Evolutionary conservation across 2,329 filamentous ascomycete genomes (phyloP).

Genomic region (Paecilomyces sp.): DNA sequence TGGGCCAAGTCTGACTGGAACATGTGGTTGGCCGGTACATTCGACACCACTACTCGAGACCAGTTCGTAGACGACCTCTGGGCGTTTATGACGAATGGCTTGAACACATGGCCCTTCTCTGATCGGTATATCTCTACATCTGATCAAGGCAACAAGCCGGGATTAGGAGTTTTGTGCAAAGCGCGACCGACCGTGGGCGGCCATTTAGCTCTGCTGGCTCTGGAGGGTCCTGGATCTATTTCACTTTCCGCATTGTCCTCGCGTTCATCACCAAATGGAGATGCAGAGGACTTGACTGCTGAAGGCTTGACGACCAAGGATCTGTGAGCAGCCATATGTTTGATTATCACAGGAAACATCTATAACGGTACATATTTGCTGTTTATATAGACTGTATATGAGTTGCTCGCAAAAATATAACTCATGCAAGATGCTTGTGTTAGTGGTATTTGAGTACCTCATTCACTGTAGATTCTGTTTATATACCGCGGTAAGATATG

Average conservation of each 20-base stretch:
- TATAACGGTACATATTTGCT: neutral
- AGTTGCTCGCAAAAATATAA: neutral
- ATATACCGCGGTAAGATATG: too few species aligned
- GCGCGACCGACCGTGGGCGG: conserved; percentile 37
- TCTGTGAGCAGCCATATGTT: neutral
- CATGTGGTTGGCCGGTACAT: conserved; percentile 34
- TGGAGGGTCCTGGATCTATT: conserved; percentile 16
- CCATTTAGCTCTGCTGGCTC: conserved; percentile 36
- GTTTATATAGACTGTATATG: neutral
- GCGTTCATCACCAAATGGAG: neutral
- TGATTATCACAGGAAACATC: neutral
- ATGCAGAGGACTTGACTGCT: neutral
- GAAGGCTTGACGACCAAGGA: neutral
- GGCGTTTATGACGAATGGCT: conserved; percentile 34
- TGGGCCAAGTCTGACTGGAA: conserved; percentile 42
- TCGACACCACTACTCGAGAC: conserved; percentile 19
- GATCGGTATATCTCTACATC: conserved; percentile 35
- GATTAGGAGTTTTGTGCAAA: conserved; percentile 24
- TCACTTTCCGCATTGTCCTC: neutral
- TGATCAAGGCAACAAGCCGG: conserved; percentile 21
- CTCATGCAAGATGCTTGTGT: neutral
- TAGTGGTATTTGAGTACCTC: neutral
- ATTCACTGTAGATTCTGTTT: too few species aligned
- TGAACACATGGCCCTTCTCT: conserved; percentile 38
- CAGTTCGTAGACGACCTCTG: conserved; percentile 36